Base-by-base conservation (phyloP, 352 stramenopile species). In the Aphanomyces invadans region DNA sequence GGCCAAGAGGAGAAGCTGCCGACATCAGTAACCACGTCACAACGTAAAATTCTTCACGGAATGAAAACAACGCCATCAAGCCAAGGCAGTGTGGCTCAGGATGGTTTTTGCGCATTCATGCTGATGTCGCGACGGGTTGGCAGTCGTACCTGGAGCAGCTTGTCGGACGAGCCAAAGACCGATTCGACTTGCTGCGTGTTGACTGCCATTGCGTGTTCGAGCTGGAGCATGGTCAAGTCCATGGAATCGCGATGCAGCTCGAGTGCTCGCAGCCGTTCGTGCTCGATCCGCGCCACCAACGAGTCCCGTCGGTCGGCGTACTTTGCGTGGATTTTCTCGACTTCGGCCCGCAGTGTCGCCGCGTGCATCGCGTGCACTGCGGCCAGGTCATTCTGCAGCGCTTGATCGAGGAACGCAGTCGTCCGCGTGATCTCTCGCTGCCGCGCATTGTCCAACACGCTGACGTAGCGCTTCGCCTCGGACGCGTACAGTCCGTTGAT, bases 91-190 rank as follows among this genome's bases (percentile, higher is more conserved):
- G n/a, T n/a, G n/a, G n/a, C n/a, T n/a, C n/a, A n/a, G n/a, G n/a
- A n/a, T n/a, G n/a, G n/a, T n/a, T n/a, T n/a, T n/a, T n/a, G n/a
- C n/a, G n/a, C n/a, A n/a, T n/a, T n/a, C n/a, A n/a, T n/a, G n/a
- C n/a, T n/a, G n/a, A n/a, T n/a, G n/a, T n/a, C n/a, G n/a, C n/a
- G n/a, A 63, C 25, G 21, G 4, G 23, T 48, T 19, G 5, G 1
- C 10, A 9, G 36, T 21, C 31, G n/a, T 39, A 67, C 60, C 23
- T 80, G 83, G 21, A 91, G 68, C 0, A 91, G 64, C 38, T 81
- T 88, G n/a, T 89, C 81, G 54, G 80, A 88, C 0, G 80, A 71
- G 12, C 83, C 83, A 59, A 91, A 91, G 23, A 89, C 80, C 0
- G 72, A 60, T 62, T 91, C 80, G 4, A 91, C 77, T 32, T 88